These are phyloP conservation scores for Backusella macrospora DNA, from an alignment of 192 early-diverging fungal species.

Conservation along the genomic window DNA sequence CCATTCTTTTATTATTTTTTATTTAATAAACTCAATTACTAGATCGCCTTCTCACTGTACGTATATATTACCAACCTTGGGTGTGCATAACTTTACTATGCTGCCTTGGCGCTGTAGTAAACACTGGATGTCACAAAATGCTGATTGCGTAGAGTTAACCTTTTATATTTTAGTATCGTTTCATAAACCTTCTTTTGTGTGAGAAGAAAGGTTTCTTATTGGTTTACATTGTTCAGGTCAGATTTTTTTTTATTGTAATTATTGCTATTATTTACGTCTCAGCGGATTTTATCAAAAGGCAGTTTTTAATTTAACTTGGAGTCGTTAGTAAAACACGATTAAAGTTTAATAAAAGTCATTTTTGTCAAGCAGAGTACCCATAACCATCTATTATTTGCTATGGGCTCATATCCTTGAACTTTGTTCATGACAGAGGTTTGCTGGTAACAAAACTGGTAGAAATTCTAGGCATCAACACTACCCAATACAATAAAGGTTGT, in stretches of 20 bases:
- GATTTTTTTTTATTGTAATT: not conserved
- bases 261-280: not conserved
- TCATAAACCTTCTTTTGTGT: not conserved
- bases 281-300: not conserved
- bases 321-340: not conserved
- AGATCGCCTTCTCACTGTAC: not conserved
- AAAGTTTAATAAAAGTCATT: not conserved
- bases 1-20: too few species aligned
- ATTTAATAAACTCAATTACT: not conserved
- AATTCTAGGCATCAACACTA: too few species aligned
- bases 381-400: too few species aligned
- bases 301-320: constrained; percentile 5
- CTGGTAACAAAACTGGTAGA: too few species aligned
- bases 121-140: not conserved
- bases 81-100: constrained; percentile 1
- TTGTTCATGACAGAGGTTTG: too few species aligned
- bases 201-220: not conserved
- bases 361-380: too few species aligned
- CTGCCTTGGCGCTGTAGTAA: not conserved
- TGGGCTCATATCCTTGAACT: too few species aligned
- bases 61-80: not conserved
- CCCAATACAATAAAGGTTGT: too few species aligned
- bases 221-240: not conserved
- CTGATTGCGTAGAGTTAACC: not conserved
- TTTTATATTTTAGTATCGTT: not conserved